Evolutionary conservation across 768 basidiomycete species (phyloP).

Genomic region (Mycena indigotica): DNA sequence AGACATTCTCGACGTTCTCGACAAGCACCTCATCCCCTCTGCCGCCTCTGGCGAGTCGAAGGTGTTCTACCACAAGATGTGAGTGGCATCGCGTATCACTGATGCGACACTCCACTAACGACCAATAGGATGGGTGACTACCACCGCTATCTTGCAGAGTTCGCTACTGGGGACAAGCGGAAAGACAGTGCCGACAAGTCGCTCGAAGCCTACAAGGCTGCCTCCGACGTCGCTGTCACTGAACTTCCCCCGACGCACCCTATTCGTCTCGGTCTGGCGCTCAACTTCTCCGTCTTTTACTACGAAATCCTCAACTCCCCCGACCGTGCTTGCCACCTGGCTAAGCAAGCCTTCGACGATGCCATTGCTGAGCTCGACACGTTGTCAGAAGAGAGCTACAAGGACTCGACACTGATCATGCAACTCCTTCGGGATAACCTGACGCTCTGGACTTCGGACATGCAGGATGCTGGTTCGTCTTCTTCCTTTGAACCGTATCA

Average conservation of each 20-base stretch:
- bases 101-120: slow-evolving; percentile 15
- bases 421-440: slow-evolving; percentile 97
- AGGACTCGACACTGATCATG: slow-evolving; percentile 97
- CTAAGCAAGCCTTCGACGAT: slow-evolving; percentile 99
- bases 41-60: slow-evolving; percentile 96
- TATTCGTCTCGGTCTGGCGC: slow-evolving; percentile 95
- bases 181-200: slow-evolving; percentile 98
- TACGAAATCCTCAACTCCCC: slow-evolving; percentile 99
- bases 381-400: slow-evolving; percentile 97
- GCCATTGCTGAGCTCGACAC: slow-evolving; percentile 99
- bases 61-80: slow-evolving; percentile 99
- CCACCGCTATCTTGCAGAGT: slow-evolving; percentile 98
- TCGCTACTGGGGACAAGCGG: slow-evolving; percentile 96
- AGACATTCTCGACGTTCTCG: slow-evolving; percentile 95
- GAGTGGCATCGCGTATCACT: slow-evolving; percentile 29
- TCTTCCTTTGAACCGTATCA: background rate
- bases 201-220: slow-evolving; percentile 95
- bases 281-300: slow-evolving; percentile 99
- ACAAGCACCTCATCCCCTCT: slow-evolving; percentile 96
- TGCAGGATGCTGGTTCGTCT: slow-evolving; percentile 85
- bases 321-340: slow-evolving; percentile 96
- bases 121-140: slow-evolving; percentile 93
- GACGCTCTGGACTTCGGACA: slow-evolving; percentile 97
- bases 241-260: slow-evolving; percentile 96
- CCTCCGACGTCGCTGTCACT: slow-evolving; percentile 94